phyloP scores from a whole-genome alignment of 2,329 filamentous ascomycete species.

The Cryphonectria japonica region DNA sequence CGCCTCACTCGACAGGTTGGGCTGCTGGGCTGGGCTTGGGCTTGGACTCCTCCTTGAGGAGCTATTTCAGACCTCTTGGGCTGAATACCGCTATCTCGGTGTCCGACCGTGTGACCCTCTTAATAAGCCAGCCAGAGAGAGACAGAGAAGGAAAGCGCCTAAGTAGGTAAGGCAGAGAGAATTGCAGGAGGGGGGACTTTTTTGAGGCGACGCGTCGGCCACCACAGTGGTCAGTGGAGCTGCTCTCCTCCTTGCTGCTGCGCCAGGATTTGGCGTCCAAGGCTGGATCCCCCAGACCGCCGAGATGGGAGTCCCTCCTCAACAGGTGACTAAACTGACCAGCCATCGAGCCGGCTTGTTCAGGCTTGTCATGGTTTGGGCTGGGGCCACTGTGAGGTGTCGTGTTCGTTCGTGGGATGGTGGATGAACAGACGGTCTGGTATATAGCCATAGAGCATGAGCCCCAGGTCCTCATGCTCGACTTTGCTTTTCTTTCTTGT shows the following conservation, averaged over 20 bases:
- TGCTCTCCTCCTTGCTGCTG: neutral
- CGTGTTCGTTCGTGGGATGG: constrained; percentile 7
- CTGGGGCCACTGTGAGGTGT: constrained; percentile 14
- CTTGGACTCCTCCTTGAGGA: neutral
- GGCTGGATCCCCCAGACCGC: constrained; percentile 12
- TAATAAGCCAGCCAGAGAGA: neutral
- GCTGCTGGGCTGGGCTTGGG: neutral
- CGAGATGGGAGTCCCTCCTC: constrained; percentile 1
- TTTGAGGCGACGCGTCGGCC: neutral
- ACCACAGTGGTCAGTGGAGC: constrained; percentile 11
- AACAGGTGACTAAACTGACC: constrained; percentile 10
- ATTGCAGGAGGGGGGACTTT: neutral
- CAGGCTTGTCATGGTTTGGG: neutral
- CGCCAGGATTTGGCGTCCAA: constrained; percentile 6
- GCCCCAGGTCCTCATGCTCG: neutral
- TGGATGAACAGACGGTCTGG: constrained; percentile 1
- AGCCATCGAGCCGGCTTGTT: neutral
- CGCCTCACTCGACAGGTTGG: constrained; percentile 4
- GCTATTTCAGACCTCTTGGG: neutral
- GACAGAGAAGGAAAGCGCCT: neutral
- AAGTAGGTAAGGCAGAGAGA: neutral
- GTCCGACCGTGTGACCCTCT: constrained; percentile 19
- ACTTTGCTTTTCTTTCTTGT: constrained; percentile 6
- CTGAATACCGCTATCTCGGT: constrained; percentile 18
- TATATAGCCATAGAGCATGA: constrained; percentile 11